A percentile compares a stretch with the other conserved stretches of the same genome.
phyloP scores from a whole-genome alignment of 169 alveolate species.

The Plasmodium billcollinsi region DNA sequence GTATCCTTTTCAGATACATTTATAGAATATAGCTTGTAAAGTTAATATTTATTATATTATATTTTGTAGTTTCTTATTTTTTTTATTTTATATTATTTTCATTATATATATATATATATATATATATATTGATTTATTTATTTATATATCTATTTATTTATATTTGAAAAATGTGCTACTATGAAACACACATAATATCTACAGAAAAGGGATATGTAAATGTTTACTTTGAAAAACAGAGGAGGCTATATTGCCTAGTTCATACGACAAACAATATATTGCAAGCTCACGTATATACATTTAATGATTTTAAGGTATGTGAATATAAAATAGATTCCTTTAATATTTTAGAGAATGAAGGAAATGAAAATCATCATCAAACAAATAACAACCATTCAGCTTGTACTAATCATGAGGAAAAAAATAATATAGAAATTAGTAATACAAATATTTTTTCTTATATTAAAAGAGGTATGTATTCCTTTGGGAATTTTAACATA shows the following conservation, averaged over 20 bases:
- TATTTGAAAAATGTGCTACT: conserved; percentile 32
- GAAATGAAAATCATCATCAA: not conserved
- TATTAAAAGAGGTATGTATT: conserved; percentile 50
- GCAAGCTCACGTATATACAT: conserved; percentile 66
- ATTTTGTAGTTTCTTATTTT: too few species aligned
- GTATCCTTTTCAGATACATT: too few species aligned
- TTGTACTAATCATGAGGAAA: not conserved
- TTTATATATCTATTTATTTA: not conserved
- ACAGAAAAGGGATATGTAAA: conserved; percentile 62
- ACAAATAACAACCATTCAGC: conserved; percentile 3
- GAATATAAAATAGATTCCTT: conserved; percentile 19
- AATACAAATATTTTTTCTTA: conserved; percentile 8
- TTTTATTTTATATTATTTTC: too few species aligned
- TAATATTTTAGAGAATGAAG: not conserved
- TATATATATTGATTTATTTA: not conserved
- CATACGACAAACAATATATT: conserved; percentile 72
- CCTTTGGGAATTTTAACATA: conserved; percentile 71
- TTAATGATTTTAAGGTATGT: conserved; percentile 44
- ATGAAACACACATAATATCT: conserved; percentile 38
- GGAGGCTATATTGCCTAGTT: conserved; percentile 60
- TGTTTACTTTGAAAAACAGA: conserved; percentile 68
- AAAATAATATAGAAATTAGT: conserved; percentile 1
- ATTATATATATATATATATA: not conserved
- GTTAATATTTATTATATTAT: too few species aligned
- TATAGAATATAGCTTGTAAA: too few species aligned